A percentile compares a stretch with the other conserved stretches of the same genome.
Conservation (phyloP, 1,284 basidiomycete genomes). For the Ganoderma meredithae region DNA sequence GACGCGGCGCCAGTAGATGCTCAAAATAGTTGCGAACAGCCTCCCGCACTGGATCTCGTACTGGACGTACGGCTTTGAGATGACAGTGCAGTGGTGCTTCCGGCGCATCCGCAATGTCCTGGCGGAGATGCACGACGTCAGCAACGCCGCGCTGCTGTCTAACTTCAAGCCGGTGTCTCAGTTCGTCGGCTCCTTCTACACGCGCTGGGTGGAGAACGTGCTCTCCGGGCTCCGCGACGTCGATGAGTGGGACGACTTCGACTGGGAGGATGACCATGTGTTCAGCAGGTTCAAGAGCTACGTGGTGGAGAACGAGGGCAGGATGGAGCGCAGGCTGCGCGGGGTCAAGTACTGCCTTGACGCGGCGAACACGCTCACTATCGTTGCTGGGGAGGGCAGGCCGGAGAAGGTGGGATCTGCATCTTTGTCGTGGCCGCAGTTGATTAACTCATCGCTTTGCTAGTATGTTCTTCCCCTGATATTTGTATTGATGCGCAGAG, state of each 20-base stretch:
- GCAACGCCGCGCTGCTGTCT: not conserved
- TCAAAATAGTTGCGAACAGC: too few species aligned
- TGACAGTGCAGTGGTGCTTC: slow-evolving; percentile 27
- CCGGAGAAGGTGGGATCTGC: slow-evolving; percentile 33
- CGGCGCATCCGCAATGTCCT: slow-evolving; percentile 25
- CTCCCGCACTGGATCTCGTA: slow-evolving; percentile 34
- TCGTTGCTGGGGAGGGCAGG: slow-evolving; percentile 30
- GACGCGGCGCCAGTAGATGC: too few species aligned
- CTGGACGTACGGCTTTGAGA: slow-evolving; percentile 31
- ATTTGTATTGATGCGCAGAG: slow-evolving; percentile 21
- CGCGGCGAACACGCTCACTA: slow-evolving; percentile 31
- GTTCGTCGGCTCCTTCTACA: slow-evolving; percentile 8
- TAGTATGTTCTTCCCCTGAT: slow-evolving; percentile 26
- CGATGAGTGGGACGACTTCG: not conserved
- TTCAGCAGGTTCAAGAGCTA: slow-evolving; percentile 33
- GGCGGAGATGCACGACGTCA: not conserved
- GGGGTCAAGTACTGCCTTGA: slow-evolving; percentile 36
- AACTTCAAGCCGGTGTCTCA: slow-evolving; percentile 11
- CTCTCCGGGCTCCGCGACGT: slow-evolving; percentile 16
- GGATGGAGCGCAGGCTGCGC: slow-evolving; percentile 29
- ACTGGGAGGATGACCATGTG: slow-evolving; percentile 8
- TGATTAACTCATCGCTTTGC: not conserved
- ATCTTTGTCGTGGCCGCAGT: not conserved
- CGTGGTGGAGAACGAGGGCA: slow-evolving; percentile 31
- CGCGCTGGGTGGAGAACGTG: slow-evolving; percentile 8